A percentile compares a stretch with the other conserved stretches of the same genome.
Conservation (phyloP, 768 basidiomycete species). For the Tulasnella sp. region DNA sequence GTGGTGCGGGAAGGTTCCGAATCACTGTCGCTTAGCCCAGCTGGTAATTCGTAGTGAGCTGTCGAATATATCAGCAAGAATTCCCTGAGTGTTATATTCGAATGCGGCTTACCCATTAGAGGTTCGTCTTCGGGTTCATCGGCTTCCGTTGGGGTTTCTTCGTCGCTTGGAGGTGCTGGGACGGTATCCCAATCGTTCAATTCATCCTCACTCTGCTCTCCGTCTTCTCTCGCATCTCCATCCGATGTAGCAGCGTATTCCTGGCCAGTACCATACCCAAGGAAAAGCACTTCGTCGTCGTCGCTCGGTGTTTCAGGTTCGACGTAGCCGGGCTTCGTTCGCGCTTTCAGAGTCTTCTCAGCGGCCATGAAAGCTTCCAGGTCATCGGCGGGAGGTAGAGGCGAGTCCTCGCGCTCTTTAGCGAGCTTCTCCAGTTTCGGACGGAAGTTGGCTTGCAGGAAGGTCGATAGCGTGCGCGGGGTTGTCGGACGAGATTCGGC, state of each 20-base stretch:
- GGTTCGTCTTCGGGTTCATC: background rate
- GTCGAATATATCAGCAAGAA: background rate
- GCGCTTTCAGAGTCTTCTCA: background rate
- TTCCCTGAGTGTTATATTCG: too few species aligned
- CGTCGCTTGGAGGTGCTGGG: slow-evolving; percentile 1
- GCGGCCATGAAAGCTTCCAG: slow-evolving; percentile 11
- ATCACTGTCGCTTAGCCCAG: background rate
- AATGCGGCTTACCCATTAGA: background rate
- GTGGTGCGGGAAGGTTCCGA: background rate
- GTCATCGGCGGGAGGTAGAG: slow-evolving; percentile 3
- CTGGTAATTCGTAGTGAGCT: background rate
- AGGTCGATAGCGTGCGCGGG: background rate
- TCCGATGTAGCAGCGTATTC: background rate
- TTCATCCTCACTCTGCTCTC: slow-evolving; percentile 1
- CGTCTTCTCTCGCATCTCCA: background rate
- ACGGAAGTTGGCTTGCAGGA: slow-evolving; percentile 7
- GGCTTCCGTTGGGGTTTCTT: background rate
- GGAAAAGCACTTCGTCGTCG: background rate
- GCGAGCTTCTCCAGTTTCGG: slow-evolving; percentile 5
- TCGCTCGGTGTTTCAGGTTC: slow-evolving; percentile 1
- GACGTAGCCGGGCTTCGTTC: background rate
- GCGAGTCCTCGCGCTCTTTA: slow-evolving; percentile 3
- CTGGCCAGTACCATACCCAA: slow-evolving; percentile 1
- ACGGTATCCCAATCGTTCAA: slow-evolving; percentile 4
- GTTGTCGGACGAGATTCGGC: background rate